Evolutionary conservation across 2,329 filamentous ascomycete genomes (phyloP).

Genomic region (Oidium heveae): DNA sequence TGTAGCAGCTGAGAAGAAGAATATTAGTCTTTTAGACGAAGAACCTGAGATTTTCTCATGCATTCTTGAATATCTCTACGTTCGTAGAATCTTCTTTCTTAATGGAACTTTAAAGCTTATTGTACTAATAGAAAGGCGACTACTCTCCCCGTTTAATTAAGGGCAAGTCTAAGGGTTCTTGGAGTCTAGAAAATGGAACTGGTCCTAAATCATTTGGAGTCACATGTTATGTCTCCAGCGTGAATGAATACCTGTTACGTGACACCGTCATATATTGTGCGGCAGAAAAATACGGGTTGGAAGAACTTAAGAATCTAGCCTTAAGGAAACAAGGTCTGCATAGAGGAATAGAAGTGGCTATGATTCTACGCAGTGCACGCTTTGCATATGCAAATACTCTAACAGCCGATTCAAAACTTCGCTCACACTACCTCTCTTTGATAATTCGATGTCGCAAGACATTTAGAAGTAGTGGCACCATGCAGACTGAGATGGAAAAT

Average conservation of each 20-base stretch:
- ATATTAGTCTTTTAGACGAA: slow-evolving; percentile 60
- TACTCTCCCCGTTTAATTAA: slow-evolving; percentile 67
- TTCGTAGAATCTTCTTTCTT: neutral
- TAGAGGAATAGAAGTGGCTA: slow-evolving; percentile 79
- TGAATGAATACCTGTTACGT: slow-evolving; percentile 48
- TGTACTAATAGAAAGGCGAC: slow-evolving; percentile 38
- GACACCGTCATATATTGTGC: slow-evolving; percentile 84
- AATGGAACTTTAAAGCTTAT: neutral
- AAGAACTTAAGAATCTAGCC: slow-evolving; percentile 62
- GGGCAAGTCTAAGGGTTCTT: slow-evolving; percentile 57
- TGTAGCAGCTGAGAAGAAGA: slow-evolving; percentile 35
- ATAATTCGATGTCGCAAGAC: slow-evolving; percentile 72
- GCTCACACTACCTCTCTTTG: slow-evolving; percentile 74
- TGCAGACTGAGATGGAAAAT: slow-evolving; percentile 84
- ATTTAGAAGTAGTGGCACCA: slow-evolving; percentile 82
- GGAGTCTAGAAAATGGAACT: slow-evolving; percentile 44
- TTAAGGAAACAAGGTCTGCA: slow-evolving; percentile 79
- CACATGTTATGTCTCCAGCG: slow-evolving; percentile 40
- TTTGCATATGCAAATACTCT: slow-evolving; percentile 78
- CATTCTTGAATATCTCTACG: slow-evolving; percentile 54
- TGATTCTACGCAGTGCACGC: slow-evolving; percentile 66
- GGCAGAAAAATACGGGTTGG: slow-evolving; percentile 59
- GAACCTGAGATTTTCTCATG: slow-evolving; percentile 79
- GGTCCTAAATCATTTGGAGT: slow-evolving; percentile 28
- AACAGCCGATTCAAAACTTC: slow-evolving; percentile 69